phyloP scores from a whole-genome alignment of 495 filamentous ascomycete species.

The Penicillium soppii region DNA sequence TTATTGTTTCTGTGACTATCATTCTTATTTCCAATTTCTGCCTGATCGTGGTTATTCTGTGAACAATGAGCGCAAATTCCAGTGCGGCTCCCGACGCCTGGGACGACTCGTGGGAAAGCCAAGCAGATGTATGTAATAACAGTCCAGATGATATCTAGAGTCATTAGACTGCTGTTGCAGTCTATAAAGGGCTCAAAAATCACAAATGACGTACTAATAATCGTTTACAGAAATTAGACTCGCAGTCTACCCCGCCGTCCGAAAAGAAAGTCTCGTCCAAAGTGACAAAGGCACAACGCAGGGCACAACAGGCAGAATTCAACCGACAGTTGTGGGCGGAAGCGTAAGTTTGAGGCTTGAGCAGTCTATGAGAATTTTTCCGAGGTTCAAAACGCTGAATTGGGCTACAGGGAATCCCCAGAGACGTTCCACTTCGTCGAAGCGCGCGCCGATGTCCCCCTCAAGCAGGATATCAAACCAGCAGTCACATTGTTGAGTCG shows the following conservation, averaged over 20 bases:
- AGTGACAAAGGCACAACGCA: constrained; percentile 70
- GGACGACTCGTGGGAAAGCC: constrained; percentile 86
- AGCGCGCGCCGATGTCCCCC: constrained; percentile 61
- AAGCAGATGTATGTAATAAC: constrained; percentile 62
- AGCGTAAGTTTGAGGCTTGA: constrained; percentile 57
- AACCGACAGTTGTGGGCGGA: constrained; percentile 86
- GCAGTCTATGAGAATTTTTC: background rate
- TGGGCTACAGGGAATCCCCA: constrained; percentile 49
- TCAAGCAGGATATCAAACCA: constrained; percentile 81
- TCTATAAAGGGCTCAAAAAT: background rate
- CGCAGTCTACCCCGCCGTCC: constrained; percentile 32
- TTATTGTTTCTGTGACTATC: constrained; percentile 1
- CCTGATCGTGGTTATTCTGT: constrained; percentile 1
- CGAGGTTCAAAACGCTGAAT: background rate
- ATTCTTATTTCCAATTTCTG: background rate
- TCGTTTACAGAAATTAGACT: constrained; percentile 36
- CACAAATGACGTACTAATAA: constrained; percentile 11
- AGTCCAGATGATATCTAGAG: background rate
- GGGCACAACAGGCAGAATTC: constrained; percentile 75
- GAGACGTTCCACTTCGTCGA: constrained; percentile 74
- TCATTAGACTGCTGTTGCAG: background rate
- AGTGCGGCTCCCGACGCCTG: constrained; percentile 69
- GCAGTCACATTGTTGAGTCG: constrained; percentile 80
- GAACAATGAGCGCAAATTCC: constrained; percentile 53
- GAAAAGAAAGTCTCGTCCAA: constrained; percentile 52